These are phyloP conservation scores for Silene coronaria DNA, from an alignment of 179 eudicot species.

Conservation along the genomic window DNA sequence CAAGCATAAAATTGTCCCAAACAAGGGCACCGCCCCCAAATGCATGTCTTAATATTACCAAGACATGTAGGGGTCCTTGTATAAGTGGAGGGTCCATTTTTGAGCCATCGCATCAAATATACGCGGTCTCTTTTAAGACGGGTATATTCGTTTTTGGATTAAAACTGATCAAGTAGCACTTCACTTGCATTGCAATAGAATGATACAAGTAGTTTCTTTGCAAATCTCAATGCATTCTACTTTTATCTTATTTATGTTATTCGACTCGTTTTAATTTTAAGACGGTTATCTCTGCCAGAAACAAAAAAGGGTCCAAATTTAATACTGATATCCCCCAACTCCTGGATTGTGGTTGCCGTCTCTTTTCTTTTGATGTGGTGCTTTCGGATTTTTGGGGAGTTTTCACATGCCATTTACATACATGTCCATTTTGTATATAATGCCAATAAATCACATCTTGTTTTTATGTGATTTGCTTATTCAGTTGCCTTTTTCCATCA, in stretches of 20 bases:
- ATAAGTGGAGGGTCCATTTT: constrained; percentile 22
- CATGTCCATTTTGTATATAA: neutral
- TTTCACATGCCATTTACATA: constrained; percentile 13
- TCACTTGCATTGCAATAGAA: too few species aligned
- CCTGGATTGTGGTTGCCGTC: constrained; percentile 19
- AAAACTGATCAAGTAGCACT: too few species aligned
- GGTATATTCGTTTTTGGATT: too few species aligned
- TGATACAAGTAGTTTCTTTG: too few species aligned
- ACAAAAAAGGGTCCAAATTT: neutral
- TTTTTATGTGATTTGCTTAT: neutral
- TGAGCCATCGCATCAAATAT: neutral
- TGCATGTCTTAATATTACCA: constrained; percentile 75
- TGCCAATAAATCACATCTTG: constrained; percentile 3
- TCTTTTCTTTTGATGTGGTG: constrained; percentile 6
- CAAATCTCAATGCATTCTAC: too few species aligned
- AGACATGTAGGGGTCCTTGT: constrained; percentile 43
- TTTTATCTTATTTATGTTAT: too few species aligned
- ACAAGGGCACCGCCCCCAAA: constrained; percentile 35
- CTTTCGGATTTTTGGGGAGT: constrained; percentile 4
- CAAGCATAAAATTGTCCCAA: constrained; percentile 34
- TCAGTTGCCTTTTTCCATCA: neutral
- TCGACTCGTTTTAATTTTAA: neutral
- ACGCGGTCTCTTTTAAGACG: too few species aligned
- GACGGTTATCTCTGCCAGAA: too few species aligned
- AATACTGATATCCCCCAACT: constrained; percentile 21